A percentile compares a stretch with the other conserved stretches of the same genome.
Evolutionary conservation across 345 rosid species (phyloP).

Genomic region (Rhodomyrtus tomentosa): DNA sequence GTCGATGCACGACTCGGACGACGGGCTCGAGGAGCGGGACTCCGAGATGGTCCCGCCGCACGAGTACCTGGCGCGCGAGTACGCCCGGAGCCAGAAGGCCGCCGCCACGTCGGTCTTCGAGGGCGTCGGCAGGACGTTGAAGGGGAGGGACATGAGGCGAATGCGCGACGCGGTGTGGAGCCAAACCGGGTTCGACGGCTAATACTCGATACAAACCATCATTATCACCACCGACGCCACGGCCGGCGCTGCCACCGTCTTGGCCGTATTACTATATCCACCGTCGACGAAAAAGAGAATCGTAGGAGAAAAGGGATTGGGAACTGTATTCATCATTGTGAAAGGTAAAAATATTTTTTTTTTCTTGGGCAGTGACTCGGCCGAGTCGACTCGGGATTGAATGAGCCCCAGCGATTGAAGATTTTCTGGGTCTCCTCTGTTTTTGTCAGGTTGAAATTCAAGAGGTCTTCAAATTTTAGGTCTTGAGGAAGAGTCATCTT

Average conservation of each 20-base stretch:
- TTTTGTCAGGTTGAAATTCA: background rate
- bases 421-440: background rate
- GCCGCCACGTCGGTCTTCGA: constrained; percentile 60
- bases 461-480: background rate
- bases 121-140: constrained; percentile 85
- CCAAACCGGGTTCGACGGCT: constrained; percentile 67
- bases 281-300: background rate
- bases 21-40: constrained; percentile 41
- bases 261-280: background rate
- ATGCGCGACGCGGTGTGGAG: constrained; percentile 96
- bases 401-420: background rate
- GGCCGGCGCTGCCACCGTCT: accelerated
- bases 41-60: constrained; percentile 86
- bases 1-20: constrained; percentile 65
- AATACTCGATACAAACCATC: background rate
- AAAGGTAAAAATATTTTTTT: background rate
- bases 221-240: accelerated
- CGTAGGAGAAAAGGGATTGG: background rate
- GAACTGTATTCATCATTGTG: background rate
- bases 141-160: constrained; percentile 87
- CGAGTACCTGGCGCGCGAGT: constrained; percentile 72
- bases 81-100: constrained; percentile 30
- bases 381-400: background rate
- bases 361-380: background rate
- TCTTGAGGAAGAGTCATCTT: background rate